Conservation (phyloP, 441 rosid species). For the Pelargonium myrrhifolium region DNA sequence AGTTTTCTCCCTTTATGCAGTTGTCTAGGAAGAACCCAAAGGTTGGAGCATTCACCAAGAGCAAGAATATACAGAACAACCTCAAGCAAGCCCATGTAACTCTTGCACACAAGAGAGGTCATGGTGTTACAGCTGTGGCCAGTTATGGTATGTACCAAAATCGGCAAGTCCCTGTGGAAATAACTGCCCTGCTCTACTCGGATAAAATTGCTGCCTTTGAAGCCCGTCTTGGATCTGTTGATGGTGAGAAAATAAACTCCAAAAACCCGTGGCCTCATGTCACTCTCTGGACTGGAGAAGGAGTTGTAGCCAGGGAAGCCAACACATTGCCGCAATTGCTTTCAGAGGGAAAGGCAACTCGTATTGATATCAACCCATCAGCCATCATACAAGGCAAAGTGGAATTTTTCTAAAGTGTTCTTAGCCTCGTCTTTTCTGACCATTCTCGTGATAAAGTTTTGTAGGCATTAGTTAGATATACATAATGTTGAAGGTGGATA, state of each 20-base stretch:
- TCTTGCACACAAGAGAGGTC: constrained; percentile 91
- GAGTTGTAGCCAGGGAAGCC: constrained; percentile 68
- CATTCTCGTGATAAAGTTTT: constrained; percentile 21
- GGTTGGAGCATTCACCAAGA: constrained; percentile 44
- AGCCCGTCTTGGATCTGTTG: constrained; percentile 54
- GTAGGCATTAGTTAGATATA: constrained; percentile 12
- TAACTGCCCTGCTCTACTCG: constrained; percentile 61
- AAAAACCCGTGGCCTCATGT: constrained; percentile 84
- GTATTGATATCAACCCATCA: constrained; percentile 59
- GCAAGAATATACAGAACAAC: constrained; percentile 41
- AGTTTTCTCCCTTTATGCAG: constrained; percentile 31
- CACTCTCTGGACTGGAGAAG: constrained; percentile 72
- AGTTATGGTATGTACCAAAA: constrained; percentile 45
- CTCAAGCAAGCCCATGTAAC: constrained; percentile 66
- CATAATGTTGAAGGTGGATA: not conserved
- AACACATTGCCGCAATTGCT: constrained; percentile 52
- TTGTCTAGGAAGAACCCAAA: constrained; percentile 40
- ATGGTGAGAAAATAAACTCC: constrained; percentile 49
- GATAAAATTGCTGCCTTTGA: constrained; percentile 75
- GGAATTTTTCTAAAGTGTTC: constrained; percentile 46
- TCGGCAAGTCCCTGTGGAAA: constrained; percentile 53
- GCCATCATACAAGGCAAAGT: constrained; percentile 53
- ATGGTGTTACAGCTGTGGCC: constrained; percentile 74
- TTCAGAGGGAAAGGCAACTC: constrained; percentile 60
- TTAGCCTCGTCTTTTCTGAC: not conserved